These are phyloP conservation scores for Nemania sp. DNA, from an alignment of 2,329 filamentous ascomycete species.

Conservation along the genomic window DNA sequence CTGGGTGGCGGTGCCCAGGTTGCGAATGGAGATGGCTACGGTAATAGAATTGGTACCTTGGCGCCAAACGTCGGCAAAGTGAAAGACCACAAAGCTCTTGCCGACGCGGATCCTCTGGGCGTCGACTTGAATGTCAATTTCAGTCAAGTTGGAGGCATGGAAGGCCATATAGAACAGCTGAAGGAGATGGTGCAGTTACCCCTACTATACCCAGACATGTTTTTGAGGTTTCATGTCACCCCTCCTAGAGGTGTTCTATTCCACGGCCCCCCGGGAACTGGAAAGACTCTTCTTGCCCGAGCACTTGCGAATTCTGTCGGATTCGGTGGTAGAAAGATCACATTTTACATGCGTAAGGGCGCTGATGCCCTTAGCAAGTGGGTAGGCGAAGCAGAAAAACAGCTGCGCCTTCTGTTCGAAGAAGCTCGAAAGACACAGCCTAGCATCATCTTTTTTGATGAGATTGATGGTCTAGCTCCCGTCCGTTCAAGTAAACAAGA, in stretches of 20 bases:
- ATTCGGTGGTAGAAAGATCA: conserved; percentile 91
- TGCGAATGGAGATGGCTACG: conserved; percentile 56
- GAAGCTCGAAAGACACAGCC: conserved; percentile 96
- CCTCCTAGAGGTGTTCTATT: conserved; percentile 95
- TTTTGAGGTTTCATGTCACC: conserved; percentile 89
- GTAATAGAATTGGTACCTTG: conserved; percentile 60
- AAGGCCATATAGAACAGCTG: conserved; percentile 94
- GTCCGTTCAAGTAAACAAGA: conserved; percentile 98
- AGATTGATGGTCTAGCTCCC: conserved; percentile 96
- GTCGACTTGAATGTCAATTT: conserved; percentile 95
- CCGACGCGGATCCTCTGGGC: conserved; percentile 93
- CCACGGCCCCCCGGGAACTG: conserved; percentile 95
- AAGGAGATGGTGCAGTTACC: conserved; percentile 99
- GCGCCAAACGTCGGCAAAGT: conserved; percentile 88
- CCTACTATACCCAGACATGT: conserved; percentile 93
- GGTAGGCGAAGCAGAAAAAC: conserved; percentile 97
- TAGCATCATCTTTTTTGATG: conserved; percentile 99
- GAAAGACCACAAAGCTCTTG: conserved; percentile 90
- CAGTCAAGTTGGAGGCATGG: conserved; percentile 90
- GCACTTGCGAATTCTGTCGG: conserved; percentile 93
- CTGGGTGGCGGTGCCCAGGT: conserved; percentile 56
- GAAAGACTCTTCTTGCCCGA: conserved; percentile 95
- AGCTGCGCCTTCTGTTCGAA: conserved; percentile 92
- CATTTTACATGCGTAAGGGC: conserved; percentile 99
- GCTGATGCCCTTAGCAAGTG: conserved; percentile 98